phyloP scores from a whole-genome alignment of 73 alveolate species.

The Stentor coeruleus region DNA sequence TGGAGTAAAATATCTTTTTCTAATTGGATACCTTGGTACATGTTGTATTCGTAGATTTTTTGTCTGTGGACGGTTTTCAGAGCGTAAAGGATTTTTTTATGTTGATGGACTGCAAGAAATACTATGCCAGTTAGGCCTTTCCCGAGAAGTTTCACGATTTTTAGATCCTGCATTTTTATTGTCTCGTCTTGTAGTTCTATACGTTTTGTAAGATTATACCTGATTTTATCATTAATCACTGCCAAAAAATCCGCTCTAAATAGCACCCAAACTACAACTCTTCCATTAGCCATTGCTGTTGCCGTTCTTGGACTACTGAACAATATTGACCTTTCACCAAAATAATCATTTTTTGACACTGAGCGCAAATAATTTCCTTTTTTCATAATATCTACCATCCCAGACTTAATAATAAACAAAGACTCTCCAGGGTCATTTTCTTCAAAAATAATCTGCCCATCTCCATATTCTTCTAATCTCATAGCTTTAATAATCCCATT shows the following conservation, averaged over 20 bases:
- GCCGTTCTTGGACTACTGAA: slow-evolving; percentile 57
- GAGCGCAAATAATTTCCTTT: slow-evolving; percentile 29
- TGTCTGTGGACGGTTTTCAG: slow-evolving; percentile 51
- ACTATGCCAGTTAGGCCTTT: slow-evolving; percentile 59
- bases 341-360: slow-evolving; percentile 50
- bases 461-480: background rate
- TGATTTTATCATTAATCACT: slow-evolving; percentile 33
- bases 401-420: slow-evolving; percentile 38
- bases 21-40: slow-evolving; percentile 40
- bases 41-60: slow-evolving; percentile 24
- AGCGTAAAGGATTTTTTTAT: slow-evolving; percentile 44
- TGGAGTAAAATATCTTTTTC: slow-evolving; percentile 49
- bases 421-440: slow-evolving; percentile 8
- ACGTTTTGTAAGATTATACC: slow-evolving; percentile 28
- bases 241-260: slow-evolving; percentile 25
- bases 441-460: background rate
- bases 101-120: slow-evolving; percentile 47
- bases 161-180: slow-evolving; percentile 39
- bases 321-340: slow-evolving; percentile 58
- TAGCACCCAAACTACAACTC: slow-evolving; percentile 30
- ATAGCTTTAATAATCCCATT: background rate
- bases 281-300: slow-evolving; percentile 46
- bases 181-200: slow-evolving; percentile 42
- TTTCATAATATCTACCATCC: slow-evolving; percentile 27
- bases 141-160: slow-evolving; percentile 31